Conservation (phyloP, 768 basidiomycete genomes). For the Suillus luteus region DNA sequence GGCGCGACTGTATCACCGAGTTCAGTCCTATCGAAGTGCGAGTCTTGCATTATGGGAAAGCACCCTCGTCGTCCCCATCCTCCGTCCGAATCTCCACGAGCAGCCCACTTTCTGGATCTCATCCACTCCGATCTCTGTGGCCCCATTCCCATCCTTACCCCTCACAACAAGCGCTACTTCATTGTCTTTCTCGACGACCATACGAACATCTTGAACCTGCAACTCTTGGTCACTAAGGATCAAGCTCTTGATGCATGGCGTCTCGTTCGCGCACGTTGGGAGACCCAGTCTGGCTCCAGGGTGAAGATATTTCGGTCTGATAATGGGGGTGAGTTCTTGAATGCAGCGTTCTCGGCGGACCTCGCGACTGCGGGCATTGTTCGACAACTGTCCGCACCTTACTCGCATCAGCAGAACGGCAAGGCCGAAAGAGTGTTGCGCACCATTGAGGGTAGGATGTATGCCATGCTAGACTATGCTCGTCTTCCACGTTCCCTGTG, state of each 20-base stretch:
- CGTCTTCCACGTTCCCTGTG: not conserved
- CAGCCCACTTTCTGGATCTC: not conserved
- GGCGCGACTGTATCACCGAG: not conserved
- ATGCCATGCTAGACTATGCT: not conserved
- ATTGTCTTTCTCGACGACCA: conserved; percentile 17
- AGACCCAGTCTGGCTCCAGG: not conserved
- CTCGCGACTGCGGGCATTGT: conserved; percentile 17
- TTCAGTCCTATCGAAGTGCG: not conserved
- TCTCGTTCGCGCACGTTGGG: not conserved
- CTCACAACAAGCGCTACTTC: conserved; percentile 19
- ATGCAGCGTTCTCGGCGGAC: not conserved
- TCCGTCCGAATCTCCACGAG: not conserved
- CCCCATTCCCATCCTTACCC: conserved; percentile 21
- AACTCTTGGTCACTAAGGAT: not conserved
- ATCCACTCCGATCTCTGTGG: conserved; percentile 16
- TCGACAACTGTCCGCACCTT: conserved; percentile 22
- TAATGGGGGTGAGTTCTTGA: not conserved
- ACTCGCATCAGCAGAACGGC: not conserved
- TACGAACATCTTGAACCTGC: conserved; percentile 18
- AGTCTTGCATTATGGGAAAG: conserved; percentile 2
- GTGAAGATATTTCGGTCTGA: not conserved
- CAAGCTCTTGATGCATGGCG: not conserved
- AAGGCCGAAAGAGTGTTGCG: not conserved
- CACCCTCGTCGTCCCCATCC: not conserved
- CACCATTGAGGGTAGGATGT: not conserved